Evolutionary conservation across 176 grass and related monocot genomes (phyloP).

Genomic region (Oryza nivara): DNA sequence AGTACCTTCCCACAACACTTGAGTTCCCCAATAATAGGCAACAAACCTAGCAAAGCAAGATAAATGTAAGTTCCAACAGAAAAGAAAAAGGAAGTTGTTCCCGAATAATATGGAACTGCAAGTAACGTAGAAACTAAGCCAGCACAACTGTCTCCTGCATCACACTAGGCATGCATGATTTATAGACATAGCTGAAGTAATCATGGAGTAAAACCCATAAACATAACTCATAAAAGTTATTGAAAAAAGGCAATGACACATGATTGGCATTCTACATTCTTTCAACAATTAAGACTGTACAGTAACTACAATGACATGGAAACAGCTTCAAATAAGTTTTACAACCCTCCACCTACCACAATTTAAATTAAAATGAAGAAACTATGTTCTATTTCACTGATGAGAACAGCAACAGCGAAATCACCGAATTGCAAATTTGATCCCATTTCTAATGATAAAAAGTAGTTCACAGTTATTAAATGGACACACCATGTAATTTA

Average conservation of each 20-base stretch:
- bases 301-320: slow-evolving; percentile 1
- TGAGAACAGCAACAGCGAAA: slow-evolving; percentile 2
- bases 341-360: not conserved
- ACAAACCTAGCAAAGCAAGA: slow-evolving; percentile 58
- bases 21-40: slow-evolving; percentile 75
- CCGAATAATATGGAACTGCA: not conserved
- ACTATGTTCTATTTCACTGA: not conserved
- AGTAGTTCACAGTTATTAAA: not conserved
- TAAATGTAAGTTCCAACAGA: slow-evolving; percentile 21
- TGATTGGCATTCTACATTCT: slow-evolving; percentile 17
- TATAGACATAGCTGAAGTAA: slow-evolving; percentile 5
- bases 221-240: not conserved
- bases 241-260: slow-evolving; percentile 9
- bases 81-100: slow-evolving; percentile 6
- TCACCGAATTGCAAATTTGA: not conserved
- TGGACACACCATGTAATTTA: slow-evolving; percentile 2
- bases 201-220: not conserved
- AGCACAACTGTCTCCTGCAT: slow-evolving; percentile 12
- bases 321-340: slow-evolving; percentile 16
- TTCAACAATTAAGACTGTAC: not conserved
- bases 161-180: slow-evolving; percentile 1
- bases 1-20: slow-evolving; percentile 62
- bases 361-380: not conserved
- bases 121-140: slow-evolving; percentile 2
- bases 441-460: not conserved